These are phyloP conservation scores for Acer campestre DNA, from an alignment of 345 rosid species.

Conservation along the genomic window DNA sequence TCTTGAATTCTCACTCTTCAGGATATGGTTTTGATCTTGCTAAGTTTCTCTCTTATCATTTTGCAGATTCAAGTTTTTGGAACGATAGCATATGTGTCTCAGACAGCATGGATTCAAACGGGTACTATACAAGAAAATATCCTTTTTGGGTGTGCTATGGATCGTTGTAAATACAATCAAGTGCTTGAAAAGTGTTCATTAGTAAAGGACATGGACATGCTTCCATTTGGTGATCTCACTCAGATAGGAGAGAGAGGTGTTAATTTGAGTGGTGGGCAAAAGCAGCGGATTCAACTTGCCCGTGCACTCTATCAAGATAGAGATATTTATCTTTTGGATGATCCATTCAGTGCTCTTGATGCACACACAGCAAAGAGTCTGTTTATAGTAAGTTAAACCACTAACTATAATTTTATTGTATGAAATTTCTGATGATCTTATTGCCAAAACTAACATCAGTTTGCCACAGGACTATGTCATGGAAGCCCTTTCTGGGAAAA, in stretches of 20 bases:
- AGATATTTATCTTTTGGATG: conserved; percentile 76
- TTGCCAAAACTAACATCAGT: background rate
- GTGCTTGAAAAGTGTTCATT: conserved; percentile 45
- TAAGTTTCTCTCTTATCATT: background rate
- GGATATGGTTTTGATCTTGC: background rate
- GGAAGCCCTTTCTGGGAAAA: conserved; percentile 28
- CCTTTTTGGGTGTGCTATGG: conserved; percentile 51
- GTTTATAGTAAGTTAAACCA: conserved; percentile 36
- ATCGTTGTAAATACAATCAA: conserved; percentile 34
- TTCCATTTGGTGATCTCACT: conserved; percentile 57
- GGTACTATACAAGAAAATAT: conserved; percentile 57
- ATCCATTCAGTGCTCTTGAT: conserved; percentile 72
- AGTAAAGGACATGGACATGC: conserved; percentile 44
- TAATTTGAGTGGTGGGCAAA: conserved; percentile 95
- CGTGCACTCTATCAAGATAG: conserved; percentile 93
- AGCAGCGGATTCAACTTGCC: conserved; percentile 91
- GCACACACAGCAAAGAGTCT: conserved; percentile 55
- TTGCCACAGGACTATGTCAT: conserved; percentile 50
- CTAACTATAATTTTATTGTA: background rate
- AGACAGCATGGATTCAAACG: conserved; percentile 57
- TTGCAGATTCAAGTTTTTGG: conserved; percentile 46
- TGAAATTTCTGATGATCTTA: background rate
- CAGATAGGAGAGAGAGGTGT: conserved; percentile 98
- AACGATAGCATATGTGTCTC: conserved; percentile 57
- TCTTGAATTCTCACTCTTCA: too few relatives aligned